phyloP scores from a whole-genome alignment of 345 rosid genomes.

The Eucalyptus sideroxylon region DNA sequence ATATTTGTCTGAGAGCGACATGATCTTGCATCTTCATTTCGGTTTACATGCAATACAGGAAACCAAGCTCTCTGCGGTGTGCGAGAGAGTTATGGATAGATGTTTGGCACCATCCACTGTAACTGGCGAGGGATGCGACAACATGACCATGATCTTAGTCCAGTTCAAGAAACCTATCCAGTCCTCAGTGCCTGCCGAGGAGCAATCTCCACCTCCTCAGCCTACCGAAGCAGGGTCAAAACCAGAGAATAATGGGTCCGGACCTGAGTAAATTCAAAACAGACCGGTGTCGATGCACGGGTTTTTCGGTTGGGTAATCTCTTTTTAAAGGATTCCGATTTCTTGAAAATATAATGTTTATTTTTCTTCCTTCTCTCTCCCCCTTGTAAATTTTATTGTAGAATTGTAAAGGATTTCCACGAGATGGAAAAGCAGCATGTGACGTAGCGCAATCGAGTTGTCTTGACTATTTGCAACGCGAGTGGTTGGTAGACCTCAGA shows the following conservation, averaged over 20 bases:
- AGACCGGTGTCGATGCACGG: background rate
- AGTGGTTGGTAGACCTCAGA: background rate
- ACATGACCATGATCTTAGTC: conserved; percentile 91
- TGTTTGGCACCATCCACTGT: conserved; percentile 79
- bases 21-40: background rate
- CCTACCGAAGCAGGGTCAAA: background rate
- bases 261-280: background rate
- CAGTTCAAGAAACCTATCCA: conserved; percentile 49
- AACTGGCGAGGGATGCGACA: conserved; percentile 92
- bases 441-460: background rate
- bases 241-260: background rate
- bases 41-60: conserved; percentile 30
- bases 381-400: background rate
- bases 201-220: background rate
- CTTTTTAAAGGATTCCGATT: background rate
- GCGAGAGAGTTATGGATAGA: conserved; percentile 76
- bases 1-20: background rate
- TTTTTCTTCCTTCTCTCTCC: background rate
- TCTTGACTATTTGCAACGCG: background rate
- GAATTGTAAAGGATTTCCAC: background rate
- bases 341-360: background rate
- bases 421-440: background rate
- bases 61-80: conserved; percentile 60
- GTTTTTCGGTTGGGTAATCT: background rate
- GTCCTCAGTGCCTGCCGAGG: background rate